These are phyloP conservation scores for Neurospora sp. DNA, from an alignment of 495 filamentous ascomycete genomes.

Conservation along the genomic window DNA sequence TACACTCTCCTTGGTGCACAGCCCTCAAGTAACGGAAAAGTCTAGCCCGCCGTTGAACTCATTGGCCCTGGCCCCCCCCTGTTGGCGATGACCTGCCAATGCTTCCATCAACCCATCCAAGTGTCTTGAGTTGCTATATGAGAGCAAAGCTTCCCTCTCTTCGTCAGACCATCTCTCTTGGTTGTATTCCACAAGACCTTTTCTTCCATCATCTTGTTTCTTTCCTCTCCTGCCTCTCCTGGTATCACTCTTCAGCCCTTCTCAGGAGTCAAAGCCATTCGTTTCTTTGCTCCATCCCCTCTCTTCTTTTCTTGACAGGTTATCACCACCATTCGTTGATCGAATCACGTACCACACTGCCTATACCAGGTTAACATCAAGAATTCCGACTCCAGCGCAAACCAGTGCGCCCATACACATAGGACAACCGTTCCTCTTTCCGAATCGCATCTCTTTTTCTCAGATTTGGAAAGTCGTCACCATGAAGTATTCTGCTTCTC, in stretches of 20 bases:
- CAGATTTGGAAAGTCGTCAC: conserved; percentile 11
- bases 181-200: background rate
- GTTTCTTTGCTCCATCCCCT: conserved; percentile 41
- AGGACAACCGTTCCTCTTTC: conserved; percentile 8
- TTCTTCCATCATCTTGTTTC: background rate
- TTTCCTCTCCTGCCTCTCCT: background rate
- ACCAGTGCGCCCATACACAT: background rate
- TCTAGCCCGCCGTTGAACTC: background rate
- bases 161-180: background rate
- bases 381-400: background rate
- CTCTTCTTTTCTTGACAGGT: conserved; percentile 16
- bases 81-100: conserved; percentile 1
- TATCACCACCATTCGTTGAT: conserved; percentile 17
- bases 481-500: conserved; percentile 40
- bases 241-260: background rate
- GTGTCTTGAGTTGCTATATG: conserved; percentile 8
- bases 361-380: background rate
- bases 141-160: conserved; percentile 3
- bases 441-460: conserved; percentile 4
- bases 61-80: background rate
- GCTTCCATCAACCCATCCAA: background rate
- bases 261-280: conserved; percentile 43
- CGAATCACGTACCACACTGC: background rate
- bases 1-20: background rate
- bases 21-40: background rate